Evolutionary conservation across 1,139 yeast species (phyloP), one percentile per base, ranked within the genome.

Genomic region (Geotrichum klebahnii): DNA sequence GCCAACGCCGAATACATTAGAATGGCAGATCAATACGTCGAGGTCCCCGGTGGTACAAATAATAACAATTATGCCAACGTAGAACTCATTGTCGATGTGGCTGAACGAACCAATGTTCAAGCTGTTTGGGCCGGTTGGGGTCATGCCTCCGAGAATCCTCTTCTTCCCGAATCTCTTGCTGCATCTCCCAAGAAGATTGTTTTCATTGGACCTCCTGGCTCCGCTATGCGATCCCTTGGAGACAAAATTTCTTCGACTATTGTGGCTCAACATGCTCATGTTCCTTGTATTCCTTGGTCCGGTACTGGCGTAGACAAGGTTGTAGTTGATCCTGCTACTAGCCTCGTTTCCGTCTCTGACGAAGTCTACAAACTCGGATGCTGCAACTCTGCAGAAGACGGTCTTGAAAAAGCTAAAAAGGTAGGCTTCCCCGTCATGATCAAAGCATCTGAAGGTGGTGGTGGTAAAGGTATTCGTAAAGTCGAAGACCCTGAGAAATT

Each of bases 121-220:
- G 99, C 98, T 24, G 99, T 92, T 54, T 92, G 99, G 99, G 98
- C 99, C 32, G 99, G 99, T 61, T 72, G 97, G 97, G 99, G 99
- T 61, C 98, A 94, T 68, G 99, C 99, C 37, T 87, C 96, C 20
- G 99, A 92, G 73, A 92, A 94, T 72, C 99, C 99, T 14, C 71
- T 76, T 53, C 79, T 92, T 59, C 99, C 99, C 41, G 98, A 92
- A 71, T 81, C 79, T 67, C 77, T 92, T 68, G 97, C 97, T 17
- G 84, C 85, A 24, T 87, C 96, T 16, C 89, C 90, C 52, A 84
- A 88, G 69, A 85, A 78, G 64, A 85, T 92, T 62, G 77, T 92
- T 53, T 92, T 92, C 64, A 94, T 92, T 67, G 98, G 98, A 57
- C 98, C 97, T 52, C 97, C 97, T 58, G 97, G 97, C 41, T 84